A percentile compares a stretch with the other conserved stretches of the same genome.
phyloP scores from a whole-genome alignment of 139 green algal species.

The Raphidocelis subcapitata region DNA sequence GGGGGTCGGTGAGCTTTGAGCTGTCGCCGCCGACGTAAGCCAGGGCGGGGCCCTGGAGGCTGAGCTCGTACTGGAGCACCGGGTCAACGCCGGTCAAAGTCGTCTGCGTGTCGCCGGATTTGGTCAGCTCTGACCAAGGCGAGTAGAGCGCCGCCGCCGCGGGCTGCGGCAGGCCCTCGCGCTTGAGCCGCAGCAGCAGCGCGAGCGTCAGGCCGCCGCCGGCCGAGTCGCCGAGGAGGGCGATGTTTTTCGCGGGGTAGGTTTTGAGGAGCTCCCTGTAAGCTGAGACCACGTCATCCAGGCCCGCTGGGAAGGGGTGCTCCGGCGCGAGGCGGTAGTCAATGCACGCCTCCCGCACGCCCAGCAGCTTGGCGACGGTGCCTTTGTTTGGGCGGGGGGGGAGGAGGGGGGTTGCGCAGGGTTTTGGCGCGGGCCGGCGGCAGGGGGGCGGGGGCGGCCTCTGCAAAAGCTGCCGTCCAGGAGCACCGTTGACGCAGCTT shows the following conservation, averaged over 20 bases:
- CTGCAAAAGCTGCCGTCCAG: too few species aligned
- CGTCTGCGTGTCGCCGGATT: not conserved
- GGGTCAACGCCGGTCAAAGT: constrained; percentile 3
- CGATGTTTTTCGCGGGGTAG: constrained; percentile 4
- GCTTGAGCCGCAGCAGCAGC: not conserved
- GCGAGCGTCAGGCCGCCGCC: constrained; percentile 10
- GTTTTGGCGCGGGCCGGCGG: too few species aligned
- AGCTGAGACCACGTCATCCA: constrained; percentile 6
- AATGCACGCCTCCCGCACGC: not conserved
- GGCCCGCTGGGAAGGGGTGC: constrained; percentile 17
- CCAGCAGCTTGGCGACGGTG: too few species aligned
- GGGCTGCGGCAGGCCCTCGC: not conserved
- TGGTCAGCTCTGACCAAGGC: not conserved
- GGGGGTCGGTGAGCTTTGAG: not conserved
- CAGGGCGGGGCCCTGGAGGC: too few species aligned
- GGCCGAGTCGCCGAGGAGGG: constrained; percentile 15
- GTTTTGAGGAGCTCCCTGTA: constrained; percentile 2
- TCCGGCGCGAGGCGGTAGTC: constrained; percentile 22
- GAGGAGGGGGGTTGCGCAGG: too few species aligned
- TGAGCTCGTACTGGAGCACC: not conserved
- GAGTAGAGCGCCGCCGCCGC: constrained; percentile 1
- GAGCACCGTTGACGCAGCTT: too few species aligned
- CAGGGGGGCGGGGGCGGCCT: too few species aligned
- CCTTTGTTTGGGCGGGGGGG: too few species aligned
- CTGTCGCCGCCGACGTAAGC: not conserved